Base-by-base conservation (phyloP, 1,284 basidiomycete genomes). In the Xanthoconium separans region DNA sequence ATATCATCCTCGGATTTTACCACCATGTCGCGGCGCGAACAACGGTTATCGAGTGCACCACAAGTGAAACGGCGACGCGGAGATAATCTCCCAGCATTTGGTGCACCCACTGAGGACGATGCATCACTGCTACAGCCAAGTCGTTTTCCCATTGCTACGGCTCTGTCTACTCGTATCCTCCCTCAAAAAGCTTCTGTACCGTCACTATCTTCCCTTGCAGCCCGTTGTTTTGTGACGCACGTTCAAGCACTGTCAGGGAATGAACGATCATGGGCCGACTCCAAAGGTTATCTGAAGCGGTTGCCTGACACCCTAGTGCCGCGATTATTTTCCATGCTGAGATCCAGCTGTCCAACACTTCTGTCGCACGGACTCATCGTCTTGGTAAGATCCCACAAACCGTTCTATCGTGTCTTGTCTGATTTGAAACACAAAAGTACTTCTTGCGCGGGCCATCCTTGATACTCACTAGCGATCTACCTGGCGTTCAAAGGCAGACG, bases 381-480 rank as follows among this genome's bases (percentile, higher is more conserved):
- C 37, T 73, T 82, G 58, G 85, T 85, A 62, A 54, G 77, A 58
- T 51, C 6, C 30, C 45, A 29, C 18, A 36, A 53, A 29, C 27
- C 45, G 2, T 8, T 47, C n/a, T 13, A 24, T 37, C 5, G 16
- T 47, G 7, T 40, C 36, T 40, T 57, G 43, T 47, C 47, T n/a
- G 33, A 36, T 11, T 44, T 55, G 7, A 53, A 15, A 42, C 11
- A 15, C 15, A 8, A 22, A 58, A 87, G 84, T 77, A 82, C 62
- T 83, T 89, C 59, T 59, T 87, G 36, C 77, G 82, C n/a, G 84
- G 85, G 0, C 61, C 69, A 15, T 71, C 76, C 2, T 66, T 87
- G 36, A 61, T 70, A 4, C 72, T 88, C n/a, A 74, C 76, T 15
- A 73, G 71, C 41, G 75, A 77, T 22, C 61, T 87, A 16, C 77